A percentile compares a stretch with the other conserved stretches of the same genome.
Conservation (phyloP, 139 green algal genomes). For the Tetraselmis striata region DNA sequence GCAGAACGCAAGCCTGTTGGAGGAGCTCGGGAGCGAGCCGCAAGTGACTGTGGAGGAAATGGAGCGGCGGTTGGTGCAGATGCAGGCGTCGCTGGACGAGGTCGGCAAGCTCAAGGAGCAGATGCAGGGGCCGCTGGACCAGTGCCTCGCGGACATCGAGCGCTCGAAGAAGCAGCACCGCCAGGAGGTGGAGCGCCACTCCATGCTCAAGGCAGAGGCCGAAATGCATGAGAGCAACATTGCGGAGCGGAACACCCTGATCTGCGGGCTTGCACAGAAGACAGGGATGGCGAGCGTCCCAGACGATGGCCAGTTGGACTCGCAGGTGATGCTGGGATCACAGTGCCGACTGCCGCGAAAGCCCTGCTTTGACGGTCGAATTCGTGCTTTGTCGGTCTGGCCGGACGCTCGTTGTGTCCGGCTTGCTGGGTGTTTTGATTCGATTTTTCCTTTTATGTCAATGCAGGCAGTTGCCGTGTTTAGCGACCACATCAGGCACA, state of each 20-base stretch:
- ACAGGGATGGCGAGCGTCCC: background rate
- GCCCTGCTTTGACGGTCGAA: no score
- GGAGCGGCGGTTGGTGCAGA: background rate
- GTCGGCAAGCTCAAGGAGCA: constrained; percentile 1
- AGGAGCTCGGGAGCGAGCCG: background rate
- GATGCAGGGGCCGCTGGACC: background rate
- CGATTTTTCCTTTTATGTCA: background rate
- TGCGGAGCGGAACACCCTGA: background rate
- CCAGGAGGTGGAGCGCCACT: background rate
- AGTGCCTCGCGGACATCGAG: background rate
- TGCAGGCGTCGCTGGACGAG: background rate
- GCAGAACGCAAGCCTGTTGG: background rate
- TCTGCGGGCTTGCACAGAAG: background rate
- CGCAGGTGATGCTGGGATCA: background rate
- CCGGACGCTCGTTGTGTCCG: no score
- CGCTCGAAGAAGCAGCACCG: background rate
- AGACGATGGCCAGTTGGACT: background rate
- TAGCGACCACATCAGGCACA: background rate
- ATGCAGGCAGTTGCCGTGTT: background rate
- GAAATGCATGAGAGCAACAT: constrained; percentile 1
- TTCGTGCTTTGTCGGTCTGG: no score
- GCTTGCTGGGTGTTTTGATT: no score
- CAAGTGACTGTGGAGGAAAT: background rate
- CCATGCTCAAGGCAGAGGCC: background rate
- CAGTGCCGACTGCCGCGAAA: no score